phyloP scores from a whole-genome alignment of 345 rosid genomes.

The Acer yangbiense region DNA sequence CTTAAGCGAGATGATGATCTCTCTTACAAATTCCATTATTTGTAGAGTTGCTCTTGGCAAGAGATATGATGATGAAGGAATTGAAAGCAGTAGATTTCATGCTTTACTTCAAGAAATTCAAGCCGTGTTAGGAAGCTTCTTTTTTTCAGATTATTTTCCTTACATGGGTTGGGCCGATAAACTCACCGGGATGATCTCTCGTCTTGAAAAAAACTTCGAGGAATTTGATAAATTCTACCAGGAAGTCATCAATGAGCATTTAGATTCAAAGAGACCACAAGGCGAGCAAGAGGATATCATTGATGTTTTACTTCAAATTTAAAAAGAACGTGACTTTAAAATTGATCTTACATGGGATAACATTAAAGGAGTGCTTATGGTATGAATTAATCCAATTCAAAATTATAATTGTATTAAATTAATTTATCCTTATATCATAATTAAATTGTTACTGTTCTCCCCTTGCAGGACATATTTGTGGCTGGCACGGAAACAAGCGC shows the following conservation, averaged over 20 bases:
- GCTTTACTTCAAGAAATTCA: slow-evolving; percentile 35
- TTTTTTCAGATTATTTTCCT: slow-evolving; percentile 44
- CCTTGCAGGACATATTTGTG: background rate
- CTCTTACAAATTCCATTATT: slow-evolving; percentile 25
- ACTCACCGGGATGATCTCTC: slow-evolving; percentile 12
- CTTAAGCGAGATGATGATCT: slow-evolving; percentile 27
- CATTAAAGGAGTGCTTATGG: slow-evolving; percentile 28
- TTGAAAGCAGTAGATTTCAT: slow-evolving; percentile 27
- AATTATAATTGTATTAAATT: background rate
- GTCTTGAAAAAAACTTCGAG: slow-evolving; percentile 24
- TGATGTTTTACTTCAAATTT: slow-evolving; percentile 24
- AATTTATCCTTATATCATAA: background rate
- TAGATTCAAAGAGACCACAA: slow-evolving; percentile 6
- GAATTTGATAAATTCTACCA: slow-evolving; percentile 36
- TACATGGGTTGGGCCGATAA: slow-evolving; percentile 36
- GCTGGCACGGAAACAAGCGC: background rate
- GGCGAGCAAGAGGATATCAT: slow-evolving; percentile 27
- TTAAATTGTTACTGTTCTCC: too few relatives aligned
- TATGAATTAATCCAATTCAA: too few relatives aligned
- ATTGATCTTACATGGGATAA: slow-evolving; percentile 8
- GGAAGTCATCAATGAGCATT: slow-evolving; percentile 32
- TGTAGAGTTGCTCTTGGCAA: slow-evolving; percentile 47
- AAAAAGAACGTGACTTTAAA: slow-evolving; percentile 16
- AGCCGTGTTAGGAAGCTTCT: slow-evolving; percentile 36
- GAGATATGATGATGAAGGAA: slow-evolving; percentile 33